Evolutionary conservation across 352 stramenopile genomes (phyloP).

Genomic region (Phytophthora constricta): DNA sequence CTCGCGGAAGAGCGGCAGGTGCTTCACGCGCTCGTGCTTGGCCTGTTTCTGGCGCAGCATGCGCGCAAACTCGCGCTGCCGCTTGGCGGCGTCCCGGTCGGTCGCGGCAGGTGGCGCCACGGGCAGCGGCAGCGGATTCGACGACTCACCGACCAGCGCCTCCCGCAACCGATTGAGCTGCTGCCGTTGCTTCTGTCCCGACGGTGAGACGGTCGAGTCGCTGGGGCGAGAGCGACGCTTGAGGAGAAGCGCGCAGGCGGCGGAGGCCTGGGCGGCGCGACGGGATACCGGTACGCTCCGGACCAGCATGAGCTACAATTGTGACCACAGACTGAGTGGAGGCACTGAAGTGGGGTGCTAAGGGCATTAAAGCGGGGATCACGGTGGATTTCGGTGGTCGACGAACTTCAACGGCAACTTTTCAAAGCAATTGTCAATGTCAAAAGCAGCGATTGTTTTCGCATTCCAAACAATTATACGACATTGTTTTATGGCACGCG

Average conservation of each 20-base stretch:
- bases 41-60: slow-evolving; percentile 63
- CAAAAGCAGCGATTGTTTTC: too few relatives aligned
- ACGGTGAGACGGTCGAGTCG: slow-evolving; percentile 25
- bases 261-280: neutral
- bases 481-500: too few relatives aligned
- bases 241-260: slow-evolving; percentile 38
- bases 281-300: too few relatives aligned
- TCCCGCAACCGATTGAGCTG: slow-evolving; percentile 51
- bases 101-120: neutral
- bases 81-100: slow-evolving; percentile 6
- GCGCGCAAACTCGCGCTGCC: slow-evolving; percentile 53
- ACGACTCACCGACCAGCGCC: slow-evolving; percentile 38
- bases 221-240: slow-evolving; percentile 40
- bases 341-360: too few relatives aligned
- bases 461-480: too few relatives aligned
- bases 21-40: slow-evolving; percentile 57
- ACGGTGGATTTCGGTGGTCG: neutral
- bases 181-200: slow-evolving; percentile 51
- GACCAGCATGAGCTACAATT: slow-evolving; percentile 9
- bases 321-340: neutral
- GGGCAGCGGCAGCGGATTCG: neutral
- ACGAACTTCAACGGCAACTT: neutral
- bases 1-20: slow-evolving; percentile 74
- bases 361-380: too few relatives aligned
- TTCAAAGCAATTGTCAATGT: too few relatives aligned